A percentile compares a stretch with the other conserved stretches of the same genome.
phyloP scores from a whole-genome alignment of 169 alveolate species.

The Cyclospora cayetanensis region DNA sequence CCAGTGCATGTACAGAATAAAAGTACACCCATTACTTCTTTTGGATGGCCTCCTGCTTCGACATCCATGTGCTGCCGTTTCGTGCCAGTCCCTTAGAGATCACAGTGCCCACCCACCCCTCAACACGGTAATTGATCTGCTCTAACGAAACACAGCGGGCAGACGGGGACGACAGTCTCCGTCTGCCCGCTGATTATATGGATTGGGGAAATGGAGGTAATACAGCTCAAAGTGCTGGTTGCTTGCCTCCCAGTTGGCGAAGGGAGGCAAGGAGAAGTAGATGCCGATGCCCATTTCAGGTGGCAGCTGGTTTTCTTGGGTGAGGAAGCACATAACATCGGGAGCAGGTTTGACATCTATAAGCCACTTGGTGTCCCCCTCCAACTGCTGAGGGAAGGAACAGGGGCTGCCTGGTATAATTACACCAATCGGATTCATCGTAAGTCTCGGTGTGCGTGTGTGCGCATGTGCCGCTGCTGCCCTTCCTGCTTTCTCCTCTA shows the following conservation, averaged over 20 bases:
- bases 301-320: conserved; percentile 2
- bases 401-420: background rate
- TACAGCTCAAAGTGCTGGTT: background rate
- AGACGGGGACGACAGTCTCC: no score
- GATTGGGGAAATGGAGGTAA: no score
- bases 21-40: no score
- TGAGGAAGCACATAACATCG: conserved; percentile 39
- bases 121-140: no score
- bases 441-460: no score
- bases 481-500: background rate
- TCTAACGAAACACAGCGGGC: no score
- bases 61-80: no score
- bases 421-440: background rate
- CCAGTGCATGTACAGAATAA: no score
- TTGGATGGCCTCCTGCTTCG: no score
- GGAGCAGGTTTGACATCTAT: background rate
- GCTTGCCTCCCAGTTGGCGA: conserved; percentile 55
- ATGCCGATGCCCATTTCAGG: conserved; percentile 49
- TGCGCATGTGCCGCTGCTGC: conserved; percentile 9
- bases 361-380: background rate
- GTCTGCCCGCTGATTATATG: no score
- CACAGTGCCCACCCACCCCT: no score
- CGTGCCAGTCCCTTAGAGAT: no score
- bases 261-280: conserved; percentile 35
- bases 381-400: background rate